Base-by-base conservation (phyloP, 495 filamentous ascomycete species). In the Xylaria bambusicola region DNA sequence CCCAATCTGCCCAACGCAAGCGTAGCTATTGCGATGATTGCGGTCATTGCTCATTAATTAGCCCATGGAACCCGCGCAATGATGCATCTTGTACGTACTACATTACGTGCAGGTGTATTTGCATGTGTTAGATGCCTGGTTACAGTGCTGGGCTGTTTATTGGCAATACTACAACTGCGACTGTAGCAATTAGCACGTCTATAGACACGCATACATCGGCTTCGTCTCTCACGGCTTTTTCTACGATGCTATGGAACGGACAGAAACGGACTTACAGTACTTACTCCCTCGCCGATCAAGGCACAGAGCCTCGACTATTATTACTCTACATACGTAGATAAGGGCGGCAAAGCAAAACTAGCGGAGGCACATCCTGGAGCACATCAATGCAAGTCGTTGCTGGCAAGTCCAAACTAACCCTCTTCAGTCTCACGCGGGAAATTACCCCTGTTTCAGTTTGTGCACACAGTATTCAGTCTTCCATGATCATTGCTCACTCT, bases 381-480 rank as follows among this genome's bases (percentile, higher is more conserved):
- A 38, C 36, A 38, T 38, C 36, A 38, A 38, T 44, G 17, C 41
- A 20, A 4, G 17, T 44, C 3, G 18, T 20, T 44, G 41, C 31
- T 20, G 13, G 24, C 6, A n/a, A 46, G 21, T 41, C 23, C 40
- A 60, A 40, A 60, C 48, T 27, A 44, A 18, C 41, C 40, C 29
- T 59, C 23, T 26, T 15, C 49, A 45, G 48, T 53, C 49, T 60
- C 56, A 59, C 47, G 42, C 48, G 48, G 52, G 57, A 53, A 15
- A 60, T 60, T 60, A n/a, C 27, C 21, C 27, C 29, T 45, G 57
- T 60, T 47, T 60, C 41, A 60, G 26, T 21, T 47, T 38, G 21
- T 36, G 29, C 50, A 41, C 24, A 23, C 21, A 15, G n/a, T 27
- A 41, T 23, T 2, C 29, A 18, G 20, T 40, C 20, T 12, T n/a